Evolutionary conservation across 352 stramenopile genomes (phyloP).

Genomic region (Globisporangium solare): DNA sequence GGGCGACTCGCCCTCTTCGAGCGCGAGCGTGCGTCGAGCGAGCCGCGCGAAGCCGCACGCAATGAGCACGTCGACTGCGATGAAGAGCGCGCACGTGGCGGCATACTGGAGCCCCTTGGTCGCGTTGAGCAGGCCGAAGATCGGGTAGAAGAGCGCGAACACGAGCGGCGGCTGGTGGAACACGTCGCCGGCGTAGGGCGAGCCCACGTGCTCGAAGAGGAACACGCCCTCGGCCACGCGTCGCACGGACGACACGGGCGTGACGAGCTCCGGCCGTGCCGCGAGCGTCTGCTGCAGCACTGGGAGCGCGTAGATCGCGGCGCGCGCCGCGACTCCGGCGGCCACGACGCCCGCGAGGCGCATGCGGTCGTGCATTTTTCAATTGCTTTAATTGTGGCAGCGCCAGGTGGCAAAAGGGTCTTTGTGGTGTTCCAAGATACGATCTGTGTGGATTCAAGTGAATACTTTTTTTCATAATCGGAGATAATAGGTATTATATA

Average conservation of each 20-base stretch:
- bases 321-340: constrained; percentile 33
- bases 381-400: no score
- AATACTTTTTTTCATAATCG: no score
- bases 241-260: constrained; percentile 51
- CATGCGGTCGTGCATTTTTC: not conserved
- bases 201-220: constrained; percentile 37
- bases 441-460: no score
- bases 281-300: constrained; percentile 34
- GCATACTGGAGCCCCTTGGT: constrained; percentile 20
- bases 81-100: constrained; percentile 32
- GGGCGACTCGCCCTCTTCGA: constrained; percentile 43
- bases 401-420: no score
- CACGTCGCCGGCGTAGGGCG: constrained; percentile 71
- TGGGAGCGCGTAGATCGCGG: constrained; percentile 29
- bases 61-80: constrained; percentile 50
- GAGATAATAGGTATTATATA: no score
- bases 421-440: no score
- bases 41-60: constrained; percentile 54
- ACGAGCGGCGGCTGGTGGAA: constrained; percentile 82
- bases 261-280: constrained; percentile 60
- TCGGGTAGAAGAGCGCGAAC: constrained; percentile 58
- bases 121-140: constrained; percentile 23
- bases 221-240: constrained; percentile 59
- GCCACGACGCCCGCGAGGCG: constrained; percentile 18
- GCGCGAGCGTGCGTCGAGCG: constrained; percentile 33